Conservation (phyloP, 345 rosid species). For the Passiflora organensis region DNA sequence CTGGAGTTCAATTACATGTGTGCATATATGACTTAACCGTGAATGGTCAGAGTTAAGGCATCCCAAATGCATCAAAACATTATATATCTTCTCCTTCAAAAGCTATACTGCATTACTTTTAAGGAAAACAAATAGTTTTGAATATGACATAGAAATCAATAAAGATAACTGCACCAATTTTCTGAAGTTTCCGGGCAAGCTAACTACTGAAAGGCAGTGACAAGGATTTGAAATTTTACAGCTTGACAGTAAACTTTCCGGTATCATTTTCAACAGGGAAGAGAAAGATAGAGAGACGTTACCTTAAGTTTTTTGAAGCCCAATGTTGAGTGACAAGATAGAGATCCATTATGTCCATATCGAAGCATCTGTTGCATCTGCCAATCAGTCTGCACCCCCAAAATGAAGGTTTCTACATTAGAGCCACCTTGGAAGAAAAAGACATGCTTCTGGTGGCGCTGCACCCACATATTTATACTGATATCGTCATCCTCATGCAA, state of each 20-base stretch:
- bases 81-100: no score
- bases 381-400: slow-evolving; percentile 60
- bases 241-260: not conserved
- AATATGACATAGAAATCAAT: no score
- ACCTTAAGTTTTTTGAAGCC: slow-evolving; percentile 56
- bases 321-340: slow-evolving; percentile 44
- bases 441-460: slow-evolving; percentile 42
- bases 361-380: slow-evolving; percentile 54
- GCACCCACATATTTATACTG: slow-evolving; percentile 46
- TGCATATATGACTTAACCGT: no score
- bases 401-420: slow-evolving; percentile 31
- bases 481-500: slow-evolving; percentile 34
- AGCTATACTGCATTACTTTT: no score
- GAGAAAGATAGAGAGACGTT: slow-evolving; percentile 1
- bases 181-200: not conserved
- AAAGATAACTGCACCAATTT: not conserved
- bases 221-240: not conserved
- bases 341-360: slow-evolving; percentile 36
- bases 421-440: slow-evolving; percentile 43
- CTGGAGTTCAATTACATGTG: no score
- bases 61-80: no score
- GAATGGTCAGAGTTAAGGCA: no score
- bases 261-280: not conserved
- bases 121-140: no score
- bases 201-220: not conserved